phyloP scores from a whole-genome alignment of 768 basidiomycete species.

The Amanita exitialis region DNA sequence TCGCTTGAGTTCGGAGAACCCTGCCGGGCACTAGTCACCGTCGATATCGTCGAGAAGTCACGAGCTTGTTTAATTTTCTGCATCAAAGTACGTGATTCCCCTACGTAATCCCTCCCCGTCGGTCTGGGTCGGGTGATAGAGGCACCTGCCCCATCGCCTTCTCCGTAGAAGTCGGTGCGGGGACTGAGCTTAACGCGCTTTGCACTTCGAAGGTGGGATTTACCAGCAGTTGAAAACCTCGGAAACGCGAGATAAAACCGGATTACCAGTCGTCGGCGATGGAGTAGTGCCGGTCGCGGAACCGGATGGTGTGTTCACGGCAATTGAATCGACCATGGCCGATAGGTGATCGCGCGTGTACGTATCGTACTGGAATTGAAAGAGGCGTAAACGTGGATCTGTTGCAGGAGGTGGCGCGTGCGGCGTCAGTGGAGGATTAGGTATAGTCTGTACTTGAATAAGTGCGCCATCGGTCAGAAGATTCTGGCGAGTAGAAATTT shows the following conservation, averaged over 20 bases:
- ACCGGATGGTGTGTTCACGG: constrained; percentile 63
- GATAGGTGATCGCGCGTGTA: constrained; percentile 92
- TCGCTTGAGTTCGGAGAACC: constrained; percentile 5
- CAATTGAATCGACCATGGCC: constrained; percentile 90
- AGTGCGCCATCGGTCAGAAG: constrained; percentile 12
- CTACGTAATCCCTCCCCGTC: constrained; percentile 59
- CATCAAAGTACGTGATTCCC: constrained; percentile 72
- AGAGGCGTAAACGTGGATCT: constrained; percentile 74
- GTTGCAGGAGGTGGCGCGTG: constrained; percentile 29
- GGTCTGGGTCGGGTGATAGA: constrained; percentile 38
- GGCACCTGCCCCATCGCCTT: constrained; percentile 36
- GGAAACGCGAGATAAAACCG: constrained; percentile 36
- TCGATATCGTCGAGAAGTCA: constrained; percentile 70
- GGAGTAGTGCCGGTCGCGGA: constrained; percentile 35
- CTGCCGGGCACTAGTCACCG: constrained; percentile 35
- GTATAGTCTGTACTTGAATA: constrained; percentile 59
- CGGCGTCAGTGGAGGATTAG: constrained; percentile 25
- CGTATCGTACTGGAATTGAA: constrained; percentile 94
- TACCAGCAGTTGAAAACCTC: constrained; percentile 30
- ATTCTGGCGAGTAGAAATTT: constrained; percentile 19
- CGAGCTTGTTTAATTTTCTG: constrained; percentile 69
- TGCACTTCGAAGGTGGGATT: constrained; percentile 56
- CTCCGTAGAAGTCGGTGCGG: constrained; percentile 44
- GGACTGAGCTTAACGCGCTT: constrained; percentile 79
- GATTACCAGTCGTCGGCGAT: constrained; percentile 35